Base-by-base conservation (phyloP, 148 eudicot genomes). In the Limonium bicolor region DNA sequence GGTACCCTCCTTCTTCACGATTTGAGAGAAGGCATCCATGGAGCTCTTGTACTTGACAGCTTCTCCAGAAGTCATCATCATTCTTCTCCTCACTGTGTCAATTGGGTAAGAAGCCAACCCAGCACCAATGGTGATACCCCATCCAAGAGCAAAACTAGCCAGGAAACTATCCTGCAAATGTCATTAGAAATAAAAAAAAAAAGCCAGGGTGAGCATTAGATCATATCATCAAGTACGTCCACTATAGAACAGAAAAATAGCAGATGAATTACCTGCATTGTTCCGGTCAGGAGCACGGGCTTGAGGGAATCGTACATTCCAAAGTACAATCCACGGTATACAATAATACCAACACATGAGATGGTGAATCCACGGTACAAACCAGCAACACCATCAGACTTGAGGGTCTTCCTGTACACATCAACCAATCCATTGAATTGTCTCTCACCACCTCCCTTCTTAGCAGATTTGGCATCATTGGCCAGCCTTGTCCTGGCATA, bases 21-120 rank as follows among this genome's bases (percentile, higher is more conserved):
- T 67, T 32, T 67, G 72, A 6, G 20, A 4, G 41, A 67, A 67
- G 0, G 68, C 67, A 43, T 67, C 72, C 20, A 67, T 1, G 1
- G 73, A 62, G 56, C 68, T 68, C 64, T 63, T 58, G 64, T 68
- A 62, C 64, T 62, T 62, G 19, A 67, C 72, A 0, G 72, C 68
- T 38, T 67, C 68, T 28, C 67, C 72, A 2, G 72, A 67, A 22
- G 72, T 67, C 72, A 67, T 67, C 71, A 66, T 66, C 71, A 66
- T 66, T 48, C 71, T 66, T 66, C 71, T 66, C 1, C 71, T 47
- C 5, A 60, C 71, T 3, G 71, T 66, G 37, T 66, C 71, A 45
- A 66, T 66, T 23, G 71, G 71, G 62, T 66, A 67, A 1, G 72
- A 61, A 11, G 72, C 72, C 18, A 67, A 59, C 12, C 72, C 72